These are phyloP conservation scores for Sclerotiophoma versabilis DNA, from an alignment of 2,329 filamentous ascomycete species.

Conservation along the genomic window DNA sequence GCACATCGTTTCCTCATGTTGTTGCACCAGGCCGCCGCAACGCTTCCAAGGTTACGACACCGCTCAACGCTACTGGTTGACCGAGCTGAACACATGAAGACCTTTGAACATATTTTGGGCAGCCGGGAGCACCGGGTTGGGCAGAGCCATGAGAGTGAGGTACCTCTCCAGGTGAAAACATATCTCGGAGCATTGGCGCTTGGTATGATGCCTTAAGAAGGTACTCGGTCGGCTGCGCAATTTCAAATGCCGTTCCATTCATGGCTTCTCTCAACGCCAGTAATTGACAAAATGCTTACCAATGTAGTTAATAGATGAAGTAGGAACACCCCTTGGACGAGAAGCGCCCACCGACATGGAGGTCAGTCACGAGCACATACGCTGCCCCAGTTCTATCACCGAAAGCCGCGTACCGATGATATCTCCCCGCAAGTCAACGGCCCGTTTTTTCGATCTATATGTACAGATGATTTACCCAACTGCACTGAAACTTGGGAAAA, in stretches of 20 bases:
- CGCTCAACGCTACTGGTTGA: no score
- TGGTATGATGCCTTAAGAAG: neutral
- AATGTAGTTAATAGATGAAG: neutral
- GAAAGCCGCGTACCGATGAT: neutral
- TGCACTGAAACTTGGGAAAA: neutral
- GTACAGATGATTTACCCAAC: neutral
- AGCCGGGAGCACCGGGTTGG: constrained; percentile 3
- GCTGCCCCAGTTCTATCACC: neutral
- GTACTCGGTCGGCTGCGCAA: constrained; percentile 7
- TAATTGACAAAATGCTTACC: neutral
- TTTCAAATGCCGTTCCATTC: neutral
- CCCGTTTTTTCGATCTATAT: constrained; percentile 1
- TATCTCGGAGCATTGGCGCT: neutral
- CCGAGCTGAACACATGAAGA: neutral
- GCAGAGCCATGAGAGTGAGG: neutral
- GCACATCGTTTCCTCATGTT: no score
- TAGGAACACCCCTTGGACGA: neutral
- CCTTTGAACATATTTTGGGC: neutral
- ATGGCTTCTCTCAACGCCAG: neutral
- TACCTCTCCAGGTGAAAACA: neutral
- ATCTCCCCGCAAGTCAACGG: neutral
- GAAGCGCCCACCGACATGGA: neutral
- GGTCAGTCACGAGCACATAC: neutral
- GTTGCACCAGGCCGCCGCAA: no score
- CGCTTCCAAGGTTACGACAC: no score